Base-by-base conservation (phyloP, 2,329 filamentous ascomycete genomes). In the Trichoderma koningii region DNA sequence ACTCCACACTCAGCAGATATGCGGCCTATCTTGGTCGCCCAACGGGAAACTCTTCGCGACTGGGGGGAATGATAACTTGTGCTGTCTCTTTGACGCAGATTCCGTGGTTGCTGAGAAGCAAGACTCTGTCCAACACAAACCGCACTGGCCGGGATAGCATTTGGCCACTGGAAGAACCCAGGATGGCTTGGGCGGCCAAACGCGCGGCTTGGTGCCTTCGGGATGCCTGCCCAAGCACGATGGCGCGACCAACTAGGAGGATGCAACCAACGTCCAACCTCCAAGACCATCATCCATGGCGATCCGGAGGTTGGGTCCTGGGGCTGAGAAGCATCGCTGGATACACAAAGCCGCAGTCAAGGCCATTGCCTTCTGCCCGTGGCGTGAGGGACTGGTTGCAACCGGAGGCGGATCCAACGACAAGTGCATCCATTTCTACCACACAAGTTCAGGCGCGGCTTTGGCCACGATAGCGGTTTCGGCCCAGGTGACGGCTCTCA, bases 331-430 rank as follows among this genome's bases (percentile, higher is more conserved):
- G 70, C 87, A 96, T 74, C 84, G 84, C 38, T 95, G 92, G 85
- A 76, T 82, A 12, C 92, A 99, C 74, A 87, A 87, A 28, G 94
- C 94, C 0, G 95, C 95, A 2, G 91, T 98, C 69, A 99, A 99
- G 77, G 95, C 95, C 38, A 95, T 98, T 70, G 93, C 95, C 2
- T 98, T 98, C 77, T 96, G 94, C 68, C 94, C 95, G 0, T 99
- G 93, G 94, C 90, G 94, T 64, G 86, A 90, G 26, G 90, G 89
- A 3, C 83, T 99, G 5, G 78, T 99, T 45, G 95, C 95, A 15
- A 96, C 94, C 1, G 93, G 95, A 3, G 94, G 95, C 45, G 95
- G 95, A 26, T 94, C 91, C 52, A 96, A 96, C 72, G 94, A 99
- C 78, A 92, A 92, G 71, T 92, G 92, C 75, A 97, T 99, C 65